These are phyloP conservation scores for Clarireedia homoeocarpa DNA, from an alignment of 2,329 filamentous ascomycete genomes.

Conservation along the genomic window DNA sequence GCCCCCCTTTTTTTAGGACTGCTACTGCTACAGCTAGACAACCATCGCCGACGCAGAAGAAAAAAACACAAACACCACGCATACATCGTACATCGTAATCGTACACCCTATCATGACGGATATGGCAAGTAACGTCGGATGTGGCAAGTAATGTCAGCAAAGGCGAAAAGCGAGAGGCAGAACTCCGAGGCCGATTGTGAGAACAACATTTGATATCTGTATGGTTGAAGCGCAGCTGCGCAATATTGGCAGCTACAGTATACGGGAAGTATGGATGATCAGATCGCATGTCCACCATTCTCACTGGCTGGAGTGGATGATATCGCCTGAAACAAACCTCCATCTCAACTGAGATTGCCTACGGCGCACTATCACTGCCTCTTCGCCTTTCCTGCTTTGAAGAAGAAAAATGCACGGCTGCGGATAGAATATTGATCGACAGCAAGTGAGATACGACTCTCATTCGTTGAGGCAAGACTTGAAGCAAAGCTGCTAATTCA, in stretches of 20 bases:
- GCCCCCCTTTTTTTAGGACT: too few relatives aligned
- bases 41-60: background rate
- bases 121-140: background rate
- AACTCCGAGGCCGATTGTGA: background rate
- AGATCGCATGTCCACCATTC: background rate
- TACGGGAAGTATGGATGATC: too few relatives aligned
- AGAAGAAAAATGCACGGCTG: too few relatives aligned
- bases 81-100: background rate
- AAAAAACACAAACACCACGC: background rate
- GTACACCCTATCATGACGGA: background rate
- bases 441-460: background rate
- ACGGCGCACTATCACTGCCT: background rate
- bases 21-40: too few relatives aligned
- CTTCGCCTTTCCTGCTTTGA: background rate
- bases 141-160: background rate
- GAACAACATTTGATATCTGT: too few relatives aligned
- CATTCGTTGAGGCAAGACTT: background rate
- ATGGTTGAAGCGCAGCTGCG: background rate
- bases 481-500: background rate
- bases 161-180: background rate
- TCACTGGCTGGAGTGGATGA: background rate
- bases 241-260: too few relatives aligned
- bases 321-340: conserved; percentile 7
- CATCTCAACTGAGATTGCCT: background rate
- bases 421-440: background rate